Conservation (phyloP, 805 yeast genomes). For the Wickerhamomyces queroliae region DNA sequence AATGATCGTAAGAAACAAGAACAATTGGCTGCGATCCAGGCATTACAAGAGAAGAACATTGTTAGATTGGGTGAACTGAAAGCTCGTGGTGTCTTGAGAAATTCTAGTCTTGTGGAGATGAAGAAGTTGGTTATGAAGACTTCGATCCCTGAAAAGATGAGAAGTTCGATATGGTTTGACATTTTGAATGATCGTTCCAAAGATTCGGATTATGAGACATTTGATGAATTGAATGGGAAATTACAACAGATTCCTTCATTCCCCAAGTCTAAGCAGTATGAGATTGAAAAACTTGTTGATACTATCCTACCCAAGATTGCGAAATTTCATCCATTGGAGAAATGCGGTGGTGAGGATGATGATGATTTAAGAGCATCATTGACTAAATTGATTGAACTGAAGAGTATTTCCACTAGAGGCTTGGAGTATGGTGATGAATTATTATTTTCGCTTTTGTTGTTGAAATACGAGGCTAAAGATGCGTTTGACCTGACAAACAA, state of each 20-base stretch:
- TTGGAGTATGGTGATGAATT: conserved; percentile 29
- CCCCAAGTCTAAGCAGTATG: conserved; percentile 24
- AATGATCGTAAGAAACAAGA: conserved; percentile 10
- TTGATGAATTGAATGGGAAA: conserved; percentile 29
- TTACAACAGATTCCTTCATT: conserved; percentile 22
- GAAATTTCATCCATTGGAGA: too few relatives aligned
- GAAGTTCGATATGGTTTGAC: conserved; percentile 16
- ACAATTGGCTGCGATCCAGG: not conserved
- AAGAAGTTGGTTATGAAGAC: conserved; percentile 18
- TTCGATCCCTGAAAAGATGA: conserved; percentile 16
- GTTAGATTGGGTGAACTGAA: conserved; percentile 18
- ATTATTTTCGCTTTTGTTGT: conserved; percentile 19
- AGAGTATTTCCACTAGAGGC: conserved; percentile 30
- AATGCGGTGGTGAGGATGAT: too few relatives aligned
- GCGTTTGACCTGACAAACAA: conserved; percentile 14
- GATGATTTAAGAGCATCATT: conserved; percentile 16
- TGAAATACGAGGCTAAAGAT: conserved; percentile 17
- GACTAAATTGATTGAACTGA: conserved; percentile 25
- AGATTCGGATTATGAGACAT: conserved; percentile 28
- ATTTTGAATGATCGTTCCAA: conserved; percentile 9
- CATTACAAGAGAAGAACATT: conserved; percentile 7
- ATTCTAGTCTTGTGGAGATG: conserved; percentile 12
- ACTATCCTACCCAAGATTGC: conserved; percentile 10
- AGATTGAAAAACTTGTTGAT: conserved; percentile 20
- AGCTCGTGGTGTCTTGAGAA: conserved; percentile 9